Evolutionary conservation across 768 basidiomycete species (phyloP), one percentile per base, ranked within the genome.

Genomic region (Calocybe indica): DNA sequence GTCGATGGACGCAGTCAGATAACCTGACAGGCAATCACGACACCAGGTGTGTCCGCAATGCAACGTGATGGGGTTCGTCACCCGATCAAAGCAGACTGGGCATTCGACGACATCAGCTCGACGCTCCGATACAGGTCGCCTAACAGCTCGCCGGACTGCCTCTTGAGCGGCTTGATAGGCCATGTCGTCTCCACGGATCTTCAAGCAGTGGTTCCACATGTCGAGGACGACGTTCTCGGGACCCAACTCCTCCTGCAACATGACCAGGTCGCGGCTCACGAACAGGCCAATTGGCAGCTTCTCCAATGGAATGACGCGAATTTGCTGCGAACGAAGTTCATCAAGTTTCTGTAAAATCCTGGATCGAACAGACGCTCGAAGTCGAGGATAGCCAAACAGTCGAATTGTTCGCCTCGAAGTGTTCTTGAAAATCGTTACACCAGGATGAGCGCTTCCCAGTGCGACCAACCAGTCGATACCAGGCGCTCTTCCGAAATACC

Each of bases 11-110:
- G 85, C 74, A 2, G 62, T 59, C 13, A 91, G 68, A 58, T 87
- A 90, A 30, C 69, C 62, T 6, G 62, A 55, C 14, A 91, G 58
- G 58, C 88, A 92, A 3, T 68, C 50, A 34, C 74, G 74, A 58
- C 88, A 91, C 77, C 80, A 88, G 1, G 56, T 55, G 59, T 92
- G 88, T 1, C 83, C 79, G 52, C 88, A 92, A 7, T 58, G 61
- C 1, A 89, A 69, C 8, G 67, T 68, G 3, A 81, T 60, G 0
- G 83, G 82, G 1, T 71, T 60, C 0, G 74, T 64, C 1, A 74
- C 73, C 37, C 78, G 71, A 46, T 73, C 73, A 48, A 89, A 77
- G 60, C 88, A 92, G 3, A 88, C 80, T 0, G 88, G 88, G 55
- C 88, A 92, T 7, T 59, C 56, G 9, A 47, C 59, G 13, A 49